These are phyloP conservation scores for Artemisia tridentata DNA, from an alignment of 129 eudicot species.

Conservation along the genomic window DNA sequence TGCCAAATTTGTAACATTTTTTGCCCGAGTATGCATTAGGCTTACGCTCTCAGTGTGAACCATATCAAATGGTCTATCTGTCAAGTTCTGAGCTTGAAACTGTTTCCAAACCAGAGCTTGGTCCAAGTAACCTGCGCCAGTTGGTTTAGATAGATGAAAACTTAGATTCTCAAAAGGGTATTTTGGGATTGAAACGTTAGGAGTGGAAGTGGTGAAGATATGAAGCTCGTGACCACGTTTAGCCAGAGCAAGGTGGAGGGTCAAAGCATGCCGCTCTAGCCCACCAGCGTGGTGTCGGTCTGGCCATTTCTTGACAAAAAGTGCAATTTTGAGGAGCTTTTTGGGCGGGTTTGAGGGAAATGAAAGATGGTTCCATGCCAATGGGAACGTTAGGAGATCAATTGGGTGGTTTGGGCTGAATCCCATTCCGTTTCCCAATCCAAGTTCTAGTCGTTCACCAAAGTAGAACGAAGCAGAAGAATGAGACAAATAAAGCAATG, in stretches of 20 bases:
- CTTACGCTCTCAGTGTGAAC: slow-evolving; percentile 75
- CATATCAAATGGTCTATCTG: slow-evolving; percentile 53
- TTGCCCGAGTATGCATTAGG: slow-evolving; percentile 53
- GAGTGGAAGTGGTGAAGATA: slow-evolving; percentile 56
- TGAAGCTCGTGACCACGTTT: slow-evolving; percentile 72
- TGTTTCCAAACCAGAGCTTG: slow-evolving; percentile 65
- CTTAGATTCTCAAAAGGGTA: slow-evolving; percentile 39
- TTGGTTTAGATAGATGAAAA: slow-evolving; percentile 61
- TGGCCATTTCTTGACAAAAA: slow-evolving; percentile 85
- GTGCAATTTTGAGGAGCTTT: slow-evolving; percentile 61
- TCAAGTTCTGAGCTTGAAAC: slow-evolving; percentile 47
- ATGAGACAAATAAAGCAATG: slow-evolving; percentile 48
- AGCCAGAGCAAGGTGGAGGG: slow-evolving; percentile 67
- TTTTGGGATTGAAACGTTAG: slow-evolving; percentile 44
- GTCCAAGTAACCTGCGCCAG: slow-evolving; percentile 56
- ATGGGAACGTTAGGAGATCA: slow-evolving; percentile 42
- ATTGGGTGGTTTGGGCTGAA: slow-evolving; percentile 21
- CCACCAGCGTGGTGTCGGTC: slow-evolving; percentile 56
- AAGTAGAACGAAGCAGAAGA: slow-evolving; percentile 30
- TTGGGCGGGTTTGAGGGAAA: slow-evolving; percentile 54
- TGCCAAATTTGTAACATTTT: slow-evolving; percentile 44
- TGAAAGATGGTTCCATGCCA: slow-evolving; percentile 60
- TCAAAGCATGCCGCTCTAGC: slow-evolving; percentile 68
- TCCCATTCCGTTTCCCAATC: background rate
- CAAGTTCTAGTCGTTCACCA: slow-evolving; percentile 11